phyloP scores from a whole-genome alignment of 768 basidiomycete genomes.

The Amyloporia xantha region DNA sequence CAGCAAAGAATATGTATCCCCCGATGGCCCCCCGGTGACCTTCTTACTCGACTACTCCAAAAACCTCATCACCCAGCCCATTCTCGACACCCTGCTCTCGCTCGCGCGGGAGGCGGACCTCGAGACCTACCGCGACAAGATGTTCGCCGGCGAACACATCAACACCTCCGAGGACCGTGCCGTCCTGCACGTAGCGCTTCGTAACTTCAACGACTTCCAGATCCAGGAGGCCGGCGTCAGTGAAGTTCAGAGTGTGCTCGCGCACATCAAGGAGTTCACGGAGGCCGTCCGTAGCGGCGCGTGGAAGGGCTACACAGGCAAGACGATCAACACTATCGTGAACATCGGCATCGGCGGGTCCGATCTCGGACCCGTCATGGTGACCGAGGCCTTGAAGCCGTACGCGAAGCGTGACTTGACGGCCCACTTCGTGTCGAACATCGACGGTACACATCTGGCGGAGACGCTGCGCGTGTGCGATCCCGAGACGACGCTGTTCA shows the following conservation, averaged over 20 bases:
- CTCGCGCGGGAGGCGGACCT: conserved; percentile 84
- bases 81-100: conserved; percentile 68
- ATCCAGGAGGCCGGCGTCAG: conserved; percentile 77
- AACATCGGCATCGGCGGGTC: conserved; percentile 99
- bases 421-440: conserved; percentile 91
- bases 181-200: conserved; percentile 90
- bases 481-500: conserved; percentile 92
- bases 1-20: conserved; percentile 66
- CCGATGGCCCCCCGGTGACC: conserved; percentile 59
- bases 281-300: conserved; percentile 76
- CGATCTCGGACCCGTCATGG: conserved; percentile 98
- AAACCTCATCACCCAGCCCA: conserved; percentile 85
- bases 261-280: conserved; percentile 88
- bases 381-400: conserved; percentile 91
- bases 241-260: conserved; percentile 77
- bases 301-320: conserved; percentile 98
- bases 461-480: conserved; percentile 79
- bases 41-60: conserved; percentile 97
- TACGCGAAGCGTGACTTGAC: conserved; percentile 87
- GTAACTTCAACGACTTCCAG: conserved; percentile 70
- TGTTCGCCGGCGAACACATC: conserved; percentile 96
- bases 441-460: conserved; percentile 95
- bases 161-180: conserved; percentile 98
- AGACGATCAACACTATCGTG: conserved; percentile 88
- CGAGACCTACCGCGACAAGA: conserved; percentile 79